These are phyloP conservation scores for Blumeria hordei DNA, from an alignment of 2,329 filamentous ascomycete species.

Conservation along the genomic window DNA sequence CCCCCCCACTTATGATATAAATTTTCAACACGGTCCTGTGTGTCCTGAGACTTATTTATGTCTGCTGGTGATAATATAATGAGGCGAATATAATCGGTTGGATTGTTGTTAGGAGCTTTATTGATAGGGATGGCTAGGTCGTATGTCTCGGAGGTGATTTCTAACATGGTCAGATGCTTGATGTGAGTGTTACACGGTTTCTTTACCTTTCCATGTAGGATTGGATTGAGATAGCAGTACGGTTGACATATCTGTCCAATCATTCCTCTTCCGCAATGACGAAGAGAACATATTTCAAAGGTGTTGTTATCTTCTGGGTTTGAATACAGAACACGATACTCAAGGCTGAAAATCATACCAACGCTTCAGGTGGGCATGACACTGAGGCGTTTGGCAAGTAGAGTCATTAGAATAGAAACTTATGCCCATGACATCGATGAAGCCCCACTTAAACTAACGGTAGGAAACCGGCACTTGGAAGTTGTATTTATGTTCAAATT, in stretches of 20 bases:
- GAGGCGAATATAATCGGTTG: slow-evolving; percentile 8
- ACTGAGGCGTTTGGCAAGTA: too few relatives aligned
- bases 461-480: too few relatives aligned
- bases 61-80: slow-evolving; percentile 13
- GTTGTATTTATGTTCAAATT: too few relatives aligned
- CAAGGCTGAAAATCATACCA: too few relatives aligned
- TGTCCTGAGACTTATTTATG: slow-evolving; percentile 3
- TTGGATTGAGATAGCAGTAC: slow-evolving; percentile 8
- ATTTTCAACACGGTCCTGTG: slow-evolving; percentile 12
- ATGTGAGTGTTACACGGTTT: too few relatives aligned
- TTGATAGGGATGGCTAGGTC: slow-evolving; percentile 12
- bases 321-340: too few relatives aligned
- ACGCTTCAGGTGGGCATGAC: too few relatives aligned
- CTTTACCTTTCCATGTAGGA: slow-evolving; percentile 14
- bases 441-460: too few relatives aligned
- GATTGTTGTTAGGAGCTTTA: background rate
- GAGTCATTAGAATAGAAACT: too few relatives aligned
- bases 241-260: slow-evolving; percentile 12
- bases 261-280: slow-evolving; percentile 11
- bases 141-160: slow-evolving; percentile 8
- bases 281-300: slow-evolving; percentile 12
- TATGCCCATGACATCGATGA: too few relatives aligned
- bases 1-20: slow-evolving; percentile 13
- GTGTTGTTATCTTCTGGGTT: too few relatives aligned
- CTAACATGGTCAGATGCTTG: background rate